Conservation (phyloP, 164 flowering plant genomes). For the Piper betle region DNA sequence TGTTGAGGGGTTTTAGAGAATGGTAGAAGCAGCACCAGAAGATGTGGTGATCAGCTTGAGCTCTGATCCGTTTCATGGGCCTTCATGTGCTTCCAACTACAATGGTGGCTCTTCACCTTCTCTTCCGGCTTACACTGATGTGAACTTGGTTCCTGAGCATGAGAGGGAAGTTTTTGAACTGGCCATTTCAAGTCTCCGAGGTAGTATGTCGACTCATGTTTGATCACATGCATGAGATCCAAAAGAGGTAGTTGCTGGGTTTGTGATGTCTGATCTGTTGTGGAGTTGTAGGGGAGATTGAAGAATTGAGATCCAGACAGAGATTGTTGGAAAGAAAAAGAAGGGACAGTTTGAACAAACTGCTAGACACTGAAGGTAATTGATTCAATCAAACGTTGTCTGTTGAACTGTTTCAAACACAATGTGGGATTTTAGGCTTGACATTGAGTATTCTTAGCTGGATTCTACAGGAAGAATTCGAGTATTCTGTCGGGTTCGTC, state of each 20-base stretch:
- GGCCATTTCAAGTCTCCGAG: constrained; percentile 37
- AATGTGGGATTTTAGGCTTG: background rate
- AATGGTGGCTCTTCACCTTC: constrained; percentile 18
- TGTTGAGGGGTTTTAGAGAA: background rate
- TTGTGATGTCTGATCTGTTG: background rate
- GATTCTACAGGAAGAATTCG: constrained; percentile 52
- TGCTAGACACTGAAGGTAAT: constrained; percentile 62
- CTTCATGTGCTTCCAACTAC: constrained; percentile 17
- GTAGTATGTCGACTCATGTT: constrained; percentile 13
- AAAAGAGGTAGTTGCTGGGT: background rate
- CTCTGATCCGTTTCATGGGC: constrained; percentile 21
- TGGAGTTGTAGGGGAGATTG: constrained; percentile 37
- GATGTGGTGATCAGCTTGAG: constrained; percentile 17
- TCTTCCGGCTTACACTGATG: constrained; percentile 26
- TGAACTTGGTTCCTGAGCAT: constrained; percentile 52
- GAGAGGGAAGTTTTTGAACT: constrained; percentile 39
- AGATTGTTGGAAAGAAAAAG: constrained; percentile 37
- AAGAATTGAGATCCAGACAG: constrained; percentile 30
- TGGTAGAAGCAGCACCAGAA: constrained; percentile 3
- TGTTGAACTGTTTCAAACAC: background rate
- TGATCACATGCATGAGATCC: background rate
- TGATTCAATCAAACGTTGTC: background rate
- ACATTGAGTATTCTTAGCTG: background rate
- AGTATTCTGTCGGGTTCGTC: constrained; percentile 68
- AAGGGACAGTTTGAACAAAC: constrained; percentile 47